Base-by-base conservation (phyloP, 768 basidiomycete species). In the Hebeloma cylindrosporum region DNA sequence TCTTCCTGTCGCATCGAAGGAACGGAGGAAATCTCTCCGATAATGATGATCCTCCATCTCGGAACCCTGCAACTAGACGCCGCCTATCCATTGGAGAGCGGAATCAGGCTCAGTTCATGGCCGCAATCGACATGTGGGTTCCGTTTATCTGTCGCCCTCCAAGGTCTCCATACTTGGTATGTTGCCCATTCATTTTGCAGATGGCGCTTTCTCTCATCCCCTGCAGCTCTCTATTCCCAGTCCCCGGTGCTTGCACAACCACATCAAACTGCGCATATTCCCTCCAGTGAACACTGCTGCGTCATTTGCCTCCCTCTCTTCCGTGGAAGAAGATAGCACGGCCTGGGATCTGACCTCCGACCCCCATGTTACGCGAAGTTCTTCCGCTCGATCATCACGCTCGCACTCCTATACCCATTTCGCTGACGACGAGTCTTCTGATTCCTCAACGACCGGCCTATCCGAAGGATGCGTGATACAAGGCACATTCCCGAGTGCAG, bases 351-450 rank as follows among this genome's bases (percentile, higher is more conserved):
- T 91, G 27, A 80, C 83, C 1, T 81, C 83, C 1, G 88, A 91
- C 31, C 88, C 88, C 7, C 78, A 77, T 61, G 86, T 90, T 45
- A 78, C 85, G 7, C 80, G 84, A 25, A 69, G 60, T 21, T 46
- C 69, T 5, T 66, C 75, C 0, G 58, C 67, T 21, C 77, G 79
- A 20, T 63, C 71, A 13, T 73, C 78, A 9, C 77, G 83, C 25
- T 64, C 78, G 1, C 73, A 73, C 39, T 83, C 85, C 5, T 82
- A 82, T 54, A 80, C 73, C 30, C 75, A 85, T 56, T 81, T 88
- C 57, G 88, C 88, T 0, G 88, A 91, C 51, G 88, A 89, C 52
- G 88, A 91, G 57, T 85, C 85, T 3, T 85, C 84, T 29, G 88
- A 89, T 58, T 83, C 85, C 1, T 82, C 62, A 26, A 75, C 61